phyloP scores from a whole-genome alignment of 2,329 filamentous ascomycete genomes.

The Fusarium vanettenii region DNA sequence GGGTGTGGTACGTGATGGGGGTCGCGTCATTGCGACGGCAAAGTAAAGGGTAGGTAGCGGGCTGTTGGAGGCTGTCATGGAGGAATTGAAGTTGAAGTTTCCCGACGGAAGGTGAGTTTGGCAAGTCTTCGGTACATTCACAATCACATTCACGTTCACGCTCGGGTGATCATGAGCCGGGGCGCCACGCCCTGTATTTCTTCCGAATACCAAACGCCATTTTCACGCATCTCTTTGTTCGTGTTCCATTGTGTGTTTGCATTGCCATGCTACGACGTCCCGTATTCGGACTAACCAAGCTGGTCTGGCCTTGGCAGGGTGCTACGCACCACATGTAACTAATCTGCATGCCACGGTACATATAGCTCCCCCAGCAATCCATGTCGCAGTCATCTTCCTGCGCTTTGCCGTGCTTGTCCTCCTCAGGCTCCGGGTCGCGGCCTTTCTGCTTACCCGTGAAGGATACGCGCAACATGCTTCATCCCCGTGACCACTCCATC shows the following conservation, averaged over 20 bases:
- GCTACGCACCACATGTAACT: slow-evolving; percentile 12
- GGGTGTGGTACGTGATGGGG: slow-evolving; percentile 27
- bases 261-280: slow-evolving; percentile 17
- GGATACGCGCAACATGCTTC: background rate
- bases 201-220: background rate
- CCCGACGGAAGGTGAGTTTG: background rate
- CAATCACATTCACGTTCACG: background rate
- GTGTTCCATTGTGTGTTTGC: slow-evolving; percentile 13
- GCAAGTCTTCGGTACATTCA: background rate
- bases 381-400: slow-evolving; percentile 8
- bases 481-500: background rate
- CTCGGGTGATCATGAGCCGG: background rate
- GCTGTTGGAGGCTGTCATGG: background rate
- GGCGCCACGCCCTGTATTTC: slow-evolving; percentile 5
- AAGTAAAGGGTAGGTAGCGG: background rate
- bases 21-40: slow-evolving; percentile 34
- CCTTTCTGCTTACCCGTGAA: background rate
- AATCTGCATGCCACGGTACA: slow-evolving; percentile 23
- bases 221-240: slow-evolving; percentile 6
- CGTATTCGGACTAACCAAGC: slow-evolving; percentile 38
- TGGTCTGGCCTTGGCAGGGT: slow-evolving; percentile 15
- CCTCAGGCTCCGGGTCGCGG: slow-evolving; percentile 1
- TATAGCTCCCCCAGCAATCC: background rate
- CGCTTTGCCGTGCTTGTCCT: background rate
- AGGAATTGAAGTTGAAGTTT: background rate